Base-by-base conservation (phyloP, 305 asterid species). In the Solanum hybrid region DNA sequence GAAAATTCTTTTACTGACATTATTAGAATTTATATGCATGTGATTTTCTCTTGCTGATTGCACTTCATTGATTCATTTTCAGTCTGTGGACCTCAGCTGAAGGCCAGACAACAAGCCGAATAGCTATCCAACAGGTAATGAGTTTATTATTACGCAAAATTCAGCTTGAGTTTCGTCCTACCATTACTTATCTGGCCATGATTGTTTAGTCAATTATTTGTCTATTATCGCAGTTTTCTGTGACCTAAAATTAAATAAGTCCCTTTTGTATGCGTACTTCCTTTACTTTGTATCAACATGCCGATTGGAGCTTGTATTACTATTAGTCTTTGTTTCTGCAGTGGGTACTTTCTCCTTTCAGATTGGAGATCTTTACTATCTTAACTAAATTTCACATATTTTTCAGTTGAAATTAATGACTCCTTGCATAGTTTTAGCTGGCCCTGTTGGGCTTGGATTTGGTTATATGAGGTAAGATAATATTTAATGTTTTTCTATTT, bases 371-470 rank as follows among this genome's bases (percentile, higher is more conserved):
- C 35, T 26, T 27, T 26, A 14, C 71, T 81, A 1, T 37, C 35
- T 84, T 40, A 40, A 80, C 36, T 81, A 17, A 45, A 26, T 42
- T 42, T 81, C 26, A 72, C 40, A 11, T 85, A 88, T 26, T 88
- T 88, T 88, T 69, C 91, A 92, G 94, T 92, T 93, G 91, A 92
- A 91, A 88, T 88, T 91, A 31, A 92, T 93, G 95, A 90, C 89
- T 40, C 92, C 93, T 45, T 90, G 94, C 91, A 91, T 93, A 88
- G 89, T 91, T 85, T 92, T 93, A 77, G 92, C 95, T 38, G 95
- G 94, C 81, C 93, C 93, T 77, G 88, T 93, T 90, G 93, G 93
- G 77, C 93, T 92, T 87, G 93, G 94, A 84, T 90, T 90, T 86
- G 95, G 93, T 80, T 92, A 89, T 89, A 89, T 92, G 93, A 93